Percentiles rank a stretch among this genome's conserved stretches.
Conservation (phyloP, 306 rosid species). For the Begonia loranthoides region DNA sequence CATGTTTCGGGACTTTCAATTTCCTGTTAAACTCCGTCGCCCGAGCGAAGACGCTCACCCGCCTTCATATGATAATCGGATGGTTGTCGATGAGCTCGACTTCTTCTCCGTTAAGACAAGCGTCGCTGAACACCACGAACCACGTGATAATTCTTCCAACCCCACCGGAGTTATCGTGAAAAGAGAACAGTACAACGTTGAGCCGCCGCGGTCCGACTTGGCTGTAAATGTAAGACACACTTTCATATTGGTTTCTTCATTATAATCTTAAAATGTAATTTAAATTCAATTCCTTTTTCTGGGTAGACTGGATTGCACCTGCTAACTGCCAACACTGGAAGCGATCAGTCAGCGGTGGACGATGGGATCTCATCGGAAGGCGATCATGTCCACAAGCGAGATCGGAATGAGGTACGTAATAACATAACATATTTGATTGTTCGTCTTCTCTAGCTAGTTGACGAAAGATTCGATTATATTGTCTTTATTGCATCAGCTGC, state of each 20-base stretch:
- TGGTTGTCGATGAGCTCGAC: slow-evolving; percentile 41
- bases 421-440: neutral
- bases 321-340: slow-evolving; percentile 61
- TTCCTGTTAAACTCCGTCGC: slow-evolving; percentile 36
- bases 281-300: neutral
- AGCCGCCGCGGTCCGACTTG: slow-evolving; percentile 2
- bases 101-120: slow-evolving; percentile 48
- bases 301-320: slow-evolving; percentile 73
- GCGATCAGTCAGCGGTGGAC: slow-evolving; percentile 80
- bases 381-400: slow-evolving; percentile 24
- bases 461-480: neutral
- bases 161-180: slow-evolving; percentile 17
- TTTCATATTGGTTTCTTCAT: neutral
- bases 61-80: slow-evolving; percentile 16
- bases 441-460: neutral
- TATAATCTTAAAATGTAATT: too few species aligned
- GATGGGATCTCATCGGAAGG: slow-evolving; percentile 70
- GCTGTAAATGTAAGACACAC: slow-evolving; percentile 37
- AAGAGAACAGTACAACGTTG: slow-evolving; percentile 31
- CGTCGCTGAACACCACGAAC: neutral
- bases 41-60: slow-evolving; percentile 1
- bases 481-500: slow-evolving; percentile 27
- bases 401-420: slow-evolving; percentile 46
- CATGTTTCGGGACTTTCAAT: slow-evolving; percentile 48
- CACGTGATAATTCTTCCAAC: neutral